Conservation (phyloP, 805 yeast species). For the Candida coleopterorum region DNA sequence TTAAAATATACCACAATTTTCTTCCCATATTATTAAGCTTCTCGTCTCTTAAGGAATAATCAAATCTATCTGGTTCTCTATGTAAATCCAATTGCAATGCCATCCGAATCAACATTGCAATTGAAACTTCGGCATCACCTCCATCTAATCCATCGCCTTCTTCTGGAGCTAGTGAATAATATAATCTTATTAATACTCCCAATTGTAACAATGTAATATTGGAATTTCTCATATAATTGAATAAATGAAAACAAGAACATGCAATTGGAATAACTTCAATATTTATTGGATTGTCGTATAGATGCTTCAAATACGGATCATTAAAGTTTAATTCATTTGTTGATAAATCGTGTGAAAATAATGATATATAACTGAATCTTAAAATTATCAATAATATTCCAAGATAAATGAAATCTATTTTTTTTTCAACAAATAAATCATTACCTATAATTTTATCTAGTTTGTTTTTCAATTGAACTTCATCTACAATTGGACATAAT, state of each 20-base stretch:
- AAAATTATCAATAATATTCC: slow-evolving; percentile 31
- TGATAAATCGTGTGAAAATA: slow-evolving; percentile 25
- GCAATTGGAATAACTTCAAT: slow-evolving; percentile 30
- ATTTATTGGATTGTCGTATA: slow-evolving; percentile 26
- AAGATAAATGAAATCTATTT: slow-evolving; percentile 28
- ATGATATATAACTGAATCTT: slow-evolving; percentile 29
- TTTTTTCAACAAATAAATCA: slow-evolving; percentile 19
- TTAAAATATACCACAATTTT: slow-evolving; percentile 50
- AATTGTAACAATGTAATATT: slow-evolving; percentile 52
- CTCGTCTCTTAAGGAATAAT: slow-evolving; percentile 18
- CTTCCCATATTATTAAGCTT: slow-evolving; percentile 45
- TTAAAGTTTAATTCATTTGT: slow-evolving; percentile 22
- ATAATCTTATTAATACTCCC: slow-evolving; percentile 46
- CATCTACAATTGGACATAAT: slow-evolving; percentile 40
- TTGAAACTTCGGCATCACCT: slow-evolving; percentile 52
- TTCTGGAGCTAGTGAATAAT: slow-evolving; percentile 45
- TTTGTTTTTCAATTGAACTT: slow-evolving; percentile 23
- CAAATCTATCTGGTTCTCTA: slow-evolving; percentile 52
- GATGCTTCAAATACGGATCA: slow-evolving; percentile 18
- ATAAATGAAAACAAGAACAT: slow-evolving; percentile 31
- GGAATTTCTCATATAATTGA: slow-evolving; percentile 32
- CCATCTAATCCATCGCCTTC: slow-evolving; percentile 57
- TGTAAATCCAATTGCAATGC: slow-evolving; percentile 63
- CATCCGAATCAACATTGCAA: slow-evolving; percentile 60
- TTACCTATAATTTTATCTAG: slow-evolving; percentile 6